phyloP scores from a whole-genome alignment of 1,284 basidiomycete genomes.

The Cronartium quercuum region DNA sequence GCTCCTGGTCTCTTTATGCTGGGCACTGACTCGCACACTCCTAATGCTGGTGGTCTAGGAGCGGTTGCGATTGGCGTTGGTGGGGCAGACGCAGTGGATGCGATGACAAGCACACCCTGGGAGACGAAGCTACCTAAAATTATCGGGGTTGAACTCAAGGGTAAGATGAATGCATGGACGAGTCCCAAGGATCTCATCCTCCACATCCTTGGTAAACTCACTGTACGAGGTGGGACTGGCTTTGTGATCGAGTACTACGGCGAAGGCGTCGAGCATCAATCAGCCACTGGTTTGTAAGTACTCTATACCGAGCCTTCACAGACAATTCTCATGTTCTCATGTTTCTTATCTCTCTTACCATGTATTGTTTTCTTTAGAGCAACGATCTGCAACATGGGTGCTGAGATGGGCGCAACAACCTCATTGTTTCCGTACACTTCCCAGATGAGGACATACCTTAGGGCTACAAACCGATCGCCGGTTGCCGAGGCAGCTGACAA shows the following conservation, averaged over 20 bases:
- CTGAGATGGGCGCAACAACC: slow-evolving; percentile 97
- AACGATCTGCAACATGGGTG: slow-evolving; percentile 71
- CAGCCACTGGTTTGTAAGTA: slow-evolving; percentile 68
- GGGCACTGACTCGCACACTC: slow-evolving; percentile 86
- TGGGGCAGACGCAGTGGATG: slow-evolving; percentile 97
- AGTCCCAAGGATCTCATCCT: slow-evolving; percentile 96
- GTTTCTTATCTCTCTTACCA: neutral
- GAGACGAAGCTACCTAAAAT: slow-evolving; percentile 80
- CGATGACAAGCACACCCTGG: slow-evolving; percentile 97
- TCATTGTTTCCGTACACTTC: slow-evolving; percentile 93
- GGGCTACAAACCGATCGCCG: slow-evolving; percentile 79
- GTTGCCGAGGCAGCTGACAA: slow-evolving; percentile 80
- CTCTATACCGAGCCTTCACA: neutral
- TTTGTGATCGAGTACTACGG: slow-evolving; percentile 97
- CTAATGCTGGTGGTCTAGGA: slow-evolving; percentile 96
- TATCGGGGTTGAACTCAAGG: slow-evolving; percentile 73
- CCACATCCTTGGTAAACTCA: slow-evolving; percentile 86
- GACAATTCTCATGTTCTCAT: neutral
- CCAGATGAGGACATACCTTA: slow-evolving; percentile 69
- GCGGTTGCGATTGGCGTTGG: slow-evolving; percentile 97
- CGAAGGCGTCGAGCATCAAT: slow-evolving; percentile 80
- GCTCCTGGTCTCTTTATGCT: slow-evolving; percentile 57
- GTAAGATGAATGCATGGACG: slow-evolving; percentile 81
- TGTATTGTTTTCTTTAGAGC: slow-evolving; percentile 35
- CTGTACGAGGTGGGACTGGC: slow-evolving; percentile 93